Base-by-base conservation (phyloP, 164 flowering plant genomes). In the Macadamia integrifolia region DNA sequence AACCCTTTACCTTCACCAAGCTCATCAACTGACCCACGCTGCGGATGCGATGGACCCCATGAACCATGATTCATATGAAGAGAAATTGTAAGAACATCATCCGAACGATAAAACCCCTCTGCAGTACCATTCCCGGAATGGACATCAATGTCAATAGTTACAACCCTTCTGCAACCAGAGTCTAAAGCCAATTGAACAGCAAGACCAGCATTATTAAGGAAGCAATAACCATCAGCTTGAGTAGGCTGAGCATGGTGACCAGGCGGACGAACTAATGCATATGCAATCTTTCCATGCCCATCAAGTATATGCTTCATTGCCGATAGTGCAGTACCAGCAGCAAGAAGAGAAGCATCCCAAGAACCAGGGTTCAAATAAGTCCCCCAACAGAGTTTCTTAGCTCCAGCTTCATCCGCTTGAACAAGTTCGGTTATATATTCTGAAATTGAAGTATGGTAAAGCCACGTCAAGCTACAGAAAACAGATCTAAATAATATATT, bases 11-110 rank as follows among this genome's bases (percentile, higher is more conserved):
- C 95, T 74, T 88, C 90, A 70, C 98, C 97, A 23, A 91, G 83
- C 80, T 93, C 96, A 73, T 88, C 86, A 57, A 88, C 62, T 4
- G 88, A 65, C 32, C 97, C 97, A 40, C 58, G 78, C 46, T 91
- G 98, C 0, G 93, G 96, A 80, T 93, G 94, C n/a, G 98, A 93
- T 0, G 92, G 84, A 44, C 98, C 98, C 98, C 98, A 91, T 1
- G 96, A 86, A 61, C 98, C 95, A 78, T 93, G 98, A 77, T 88
- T 87, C 98, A 91, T 93, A 74, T 93, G 98, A 69, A 93, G 91
- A 2, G 97, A 93, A 10, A 91, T 74, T 6, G 98, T 88, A 23
- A 93, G 91, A 68, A 90, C 98, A 55, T 80, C 72, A 66, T 86
- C 72, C 0, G 95, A 83, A n/a, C 49, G 10, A 61, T 86, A 91